Percentiles rank a stretch among this genome's conserved stretches.
phyloP scores from a whole-genome alignment of 108 stramenopile genomes.

The Asterionellopsis glacialis region DNA sequence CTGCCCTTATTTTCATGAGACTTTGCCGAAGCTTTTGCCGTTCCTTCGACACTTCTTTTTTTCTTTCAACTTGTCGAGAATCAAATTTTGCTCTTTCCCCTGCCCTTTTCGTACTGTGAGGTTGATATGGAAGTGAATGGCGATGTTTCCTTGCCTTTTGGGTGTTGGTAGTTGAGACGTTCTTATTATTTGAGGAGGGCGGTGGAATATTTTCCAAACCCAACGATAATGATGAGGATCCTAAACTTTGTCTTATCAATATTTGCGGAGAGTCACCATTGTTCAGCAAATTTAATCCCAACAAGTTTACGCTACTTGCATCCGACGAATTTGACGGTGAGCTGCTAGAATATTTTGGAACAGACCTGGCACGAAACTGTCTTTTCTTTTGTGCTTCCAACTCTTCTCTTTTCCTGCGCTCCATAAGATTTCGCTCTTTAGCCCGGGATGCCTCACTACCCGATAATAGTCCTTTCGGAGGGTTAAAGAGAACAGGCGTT shows the following conservation, averaged over 20 bases:
- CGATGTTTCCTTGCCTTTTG: not conserved
- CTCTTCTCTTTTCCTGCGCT: not conserved
- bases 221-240: no score
- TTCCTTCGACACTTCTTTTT: slow-evolving; percentile 5
- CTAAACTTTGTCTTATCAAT: no score
- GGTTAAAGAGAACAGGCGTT: no score
- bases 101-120: slow-evolving; percentile 43
- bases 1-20: slow-evolving; percentile 16
- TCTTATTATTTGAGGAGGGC: not conserved
- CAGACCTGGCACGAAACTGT: not conserved
- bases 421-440: not conserved
- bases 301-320: not conserved
- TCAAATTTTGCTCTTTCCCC: slow-evolving; percentile 38
- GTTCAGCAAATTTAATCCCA: no score
- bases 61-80: slow-evolving; percentile 11
- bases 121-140: slow-evolving; percentile 11
- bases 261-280: no score
- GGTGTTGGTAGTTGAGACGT: slow-evolving; percentile 1
- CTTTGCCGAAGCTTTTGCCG: slow-evolving; percentile 12
- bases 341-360: not conserved
- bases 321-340: not conserved
- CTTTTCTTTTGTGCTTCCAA: not conserved
- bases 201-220: slow-evolving; percentile 14
- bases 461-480: no score
- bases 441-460: not conserved